These are phyloP conservation scores for Diaporthe eres DNA, from an alignment of 2,329 filamentous ascomycete species.

Conservation along the genomic window DNA sequence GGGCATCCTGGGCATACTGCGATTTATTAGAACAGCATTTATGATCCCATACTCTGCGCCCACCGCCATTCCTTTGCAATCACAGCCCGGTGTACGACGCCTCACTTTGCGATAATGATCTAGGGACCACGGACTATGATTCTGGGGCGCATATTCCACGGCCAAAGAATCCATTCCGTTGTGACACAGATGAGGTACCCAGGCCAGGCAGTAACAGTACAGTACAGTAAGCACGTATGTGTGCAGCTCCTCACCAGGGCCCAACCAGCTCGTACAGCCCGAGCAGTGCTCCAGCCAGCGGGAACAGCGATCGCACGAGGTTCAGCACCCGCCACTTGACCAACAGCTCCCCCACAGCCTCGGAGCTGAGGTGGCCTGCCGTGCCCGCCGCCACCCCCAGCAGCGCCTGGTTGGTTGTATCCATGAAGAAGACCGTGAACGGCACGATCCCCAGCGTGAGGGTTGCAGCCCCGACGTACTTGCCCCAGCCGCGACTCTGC, in stretches of 20 bases:
- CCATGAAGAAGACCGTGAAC: conserved; percentile 56
- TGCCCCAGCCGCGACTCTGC: conserved; percentile 51
- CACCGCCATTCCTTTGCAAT: conserved; percentile 1
- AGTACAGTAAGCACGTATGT: background rate
- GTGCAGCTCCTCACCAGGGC: conserved; percentile 22
- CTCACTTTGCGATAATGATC: background rate
- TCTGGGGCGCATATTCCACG: background rate
- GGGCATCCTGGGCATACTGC: background rate
- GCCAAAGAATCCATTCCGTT: background rate
- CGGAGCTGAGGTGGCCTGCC: conserved; percentile 44
- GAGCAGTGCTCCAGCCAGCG: conserved; percentile 49
- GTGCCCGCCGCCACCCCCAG: conserved; percentile 43
- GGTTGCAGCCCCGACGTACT: conserved; percentile 50
- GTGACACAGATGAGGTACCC: background rate
- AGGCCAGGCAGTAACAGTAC: background rate
- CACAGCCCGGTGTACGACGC: background rate
- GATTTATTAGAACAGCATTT: background rate
- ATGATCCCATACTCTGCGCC: background rate
- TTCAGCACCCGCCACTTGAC: conserved; percentile 49
- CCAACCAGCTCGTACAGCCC: conserved; percentile 49
- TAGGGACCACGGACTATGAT: background rate
- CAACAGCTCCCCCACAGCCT: conserved; percentile 46
- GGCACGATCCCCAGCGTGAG: conserved; percentile 56
- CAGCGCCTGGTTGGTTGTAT: conserved; percentile 53
- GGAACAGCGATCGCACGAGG: conserved; percentile 45